phyloP scores from a whole-genome alignment of 306 rosid species.

The Astragalus membranaceus region DNA sequence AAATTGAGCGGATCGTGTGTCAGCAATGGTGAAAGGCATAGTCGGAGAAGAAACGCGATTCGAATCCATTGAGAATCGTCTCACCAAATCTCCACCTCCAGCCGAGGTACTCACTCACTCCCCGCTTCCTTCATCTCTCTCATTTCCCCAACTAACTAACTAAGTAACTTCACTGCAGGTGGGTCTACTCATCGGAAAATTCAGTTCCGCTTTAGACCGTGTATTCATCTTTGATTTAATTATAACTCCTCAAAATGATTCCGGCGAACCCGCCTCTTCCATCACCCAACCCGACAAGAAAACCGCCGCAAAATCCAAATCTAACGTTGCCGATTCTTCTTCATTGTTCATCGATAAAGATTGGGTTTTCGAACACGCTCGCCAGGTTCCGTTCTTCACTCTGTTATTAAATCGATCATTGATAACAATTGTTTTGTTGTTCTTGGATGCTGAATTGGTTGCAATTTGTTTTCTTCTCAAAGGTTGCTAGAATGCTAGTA shows the following conservation, averaged over 20 bases:
- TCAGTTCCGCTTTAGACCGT: conserved; percentile 61
- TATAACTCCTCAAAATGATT: conserved; percentile 73
- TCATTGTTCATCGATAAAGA: conserved; percentile 61
- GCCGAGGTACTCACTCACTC: conserved; percentile 39
- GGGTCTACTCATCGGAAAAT: conserved; percentile 72
- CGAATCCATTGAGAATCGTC: conserved; percentile 63
- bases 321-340: conserved; percentile 46
- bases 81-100: conserved; percentile 45
- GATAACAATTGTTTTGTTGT: neutral
- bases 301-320: conserved; percentile 37
- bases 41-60: conserved; percentile 81
- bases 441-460: neutral
- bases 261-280: conserved; percentile 54
- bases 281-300: conserved; percentile 51
- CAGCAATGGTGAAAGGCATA: conserved; percentile 72
- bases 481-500: conserved; percentile 72
- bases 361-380: conserved; percentile 94
- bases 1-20: neutral
- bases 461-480: neutral
- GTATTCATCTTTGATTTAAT: conserved; percentile 71
- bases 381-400: conserved; percentile 29
- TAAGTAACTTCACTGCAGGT: conserved; percentile 38
- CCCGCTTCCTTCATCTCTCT: neutral
- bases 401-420: neutral
- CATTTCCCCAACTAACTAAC: neutral